These are phyloP conservation scores for Boletus vermiculosoides DNA, from an alignment of 768 basidiomycete species.

Conservation along the genomic window DNA sequence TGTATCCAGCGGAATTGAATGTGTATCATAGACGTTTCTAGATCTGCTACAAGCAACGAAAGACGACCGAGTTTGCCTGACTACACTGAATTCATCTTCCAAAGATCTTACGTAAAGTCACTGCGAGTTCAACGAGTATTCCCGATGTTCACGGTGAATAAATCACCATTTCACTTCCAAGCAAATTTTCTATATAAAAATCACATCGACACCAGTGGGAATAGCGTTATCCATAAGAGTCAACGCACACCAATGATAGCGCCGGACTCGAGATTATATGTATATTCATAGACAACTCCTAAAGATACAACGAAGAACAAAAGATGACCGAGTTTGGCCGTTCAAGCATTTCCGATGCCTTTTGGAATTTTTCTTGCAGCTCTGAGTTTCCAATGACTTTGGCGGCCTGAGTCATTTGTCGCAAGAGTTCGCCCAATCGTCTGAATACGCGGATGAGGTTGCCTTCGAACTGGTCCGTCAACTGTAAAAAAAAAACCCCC, in stretches of 20 bases:
- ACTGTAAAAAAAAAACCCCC: conserved; percentile 46
- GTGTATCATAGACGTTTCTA: conserved; percentile 5
- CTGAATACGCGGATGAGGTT: conserved; percentile 96
- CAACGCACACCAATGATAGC: not conserved
- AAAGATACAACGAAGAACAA: conserved; percentile 83
- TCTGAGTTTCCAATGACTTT: conserved; percentile 97
- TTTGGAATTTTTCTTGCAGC: conserved; percentile 90
- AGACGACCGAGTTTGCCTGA: not conserved
- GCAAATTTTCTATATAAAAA: not conserved
- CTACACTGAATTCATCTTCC: not conserved
- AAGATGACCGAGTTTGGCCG: conserved; percentile 93
- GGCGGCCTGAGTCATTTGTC: conserved; percentile 94
- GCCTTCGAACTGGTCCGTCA: conserved; percentile 96
- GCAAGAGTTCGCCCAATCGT: conserved; percentile 86
- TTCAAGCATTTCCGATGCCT: conserved; percentile 89
- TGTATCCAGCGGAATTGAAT: too few species aligned
- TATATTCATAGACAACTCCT: conserved; percentile 7
- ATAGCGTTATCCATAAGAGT: not conserved
- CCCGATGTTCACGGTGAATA: not conserved
- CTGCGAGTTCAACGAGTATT: not conserved
- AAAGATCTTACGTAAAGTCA: not conserved
- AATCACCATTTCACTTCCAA: too few species aligned
- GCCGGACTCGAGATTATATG: not conserved
- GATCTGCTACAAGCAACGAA: not conserved
- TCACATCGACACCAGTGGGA: not conserved